Evolutionary conservation across 2,329 filamentous ascomycete species (phyloP), one percentile per base, ranked within the genome.

Genomic region (Sarocladium strictum): DNA sequence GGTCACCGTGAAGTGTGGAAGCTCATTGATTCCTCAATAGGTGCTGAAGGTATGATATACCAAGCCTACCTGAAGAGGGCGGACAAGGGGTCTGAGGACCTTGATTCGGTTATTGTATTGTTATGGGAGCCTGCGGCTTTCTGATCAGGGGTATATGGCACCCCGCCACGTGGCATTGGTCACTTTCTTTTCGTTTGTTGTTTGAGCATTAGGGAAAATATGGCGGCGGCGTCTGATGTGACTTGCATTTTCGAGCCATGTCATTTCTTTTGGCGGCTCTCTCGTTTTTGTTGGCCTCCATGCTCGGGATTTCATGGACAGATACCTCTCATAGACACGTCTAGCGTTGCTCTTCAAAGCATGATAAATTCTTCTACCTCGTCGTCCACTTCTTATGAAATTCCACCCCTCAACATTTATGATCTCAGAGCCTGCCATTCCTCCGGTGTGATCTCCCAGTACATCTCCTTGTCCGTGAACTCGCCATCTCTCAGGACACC

Each of bases 41-140:
- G 64, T 2, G 58, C 64, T 1, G 59, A 67, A 17, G 72, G 74
- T 9, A 65, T 68, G 40, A 70, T 77, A 2, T 73, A 74, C 73
- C 75, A 78, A 65, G 73, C 72, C 0, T 78, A 78, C 41, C 62
- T 76, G 17, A 75, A 72, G 53, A 65, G 54, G 33, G 63, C 62
- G 53, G 35, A 54, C 17, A 57, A 41, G 23, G 63, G 63, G 26
- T 57, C 58, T 5, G 61, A 64, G 5, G 62, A 66, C 27, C 59
- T 67, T 2, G 71, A 74, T 55, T 74, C 72, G 21, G 62, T 74
- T 3, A 67, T 75, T 58, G 63, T 74, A 15, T 56, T 75, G 55
- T 65, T 74, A 10, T 75, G 72, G 72, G 67, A 72, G 54, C 58
- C 58, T 19, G 58, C 50, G 32, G 21, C 50, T 26, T 53, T 40